These are phyloP conservation scores for Clarireedia homoeocarpa DNA, from an alignment of 2,329 filamentous ascomycete species.

Conservation along the genomic window DNA sequence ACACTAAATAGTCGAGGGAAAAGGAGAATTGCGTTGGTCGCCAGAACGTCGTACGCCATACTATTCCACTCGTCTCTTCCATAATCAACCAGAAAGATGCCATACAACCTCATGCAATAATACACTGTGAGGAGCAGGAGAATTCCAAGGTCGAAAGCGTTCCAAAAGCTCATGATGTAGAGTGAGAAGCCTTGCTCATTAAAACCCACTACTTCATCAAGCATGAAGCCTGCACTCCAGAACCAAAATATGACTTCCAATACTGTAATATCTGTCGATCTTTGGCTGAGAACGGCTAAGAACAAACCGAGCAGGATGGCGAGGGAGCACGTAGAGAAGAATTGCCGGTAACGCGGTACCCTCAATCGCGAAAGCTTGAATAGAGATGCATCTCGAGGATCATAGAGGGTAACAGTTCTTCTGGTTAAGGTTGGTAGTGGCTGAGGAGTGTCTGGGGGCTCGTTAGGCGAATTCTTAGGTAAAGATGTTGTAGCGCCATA, in stretches of 20 bases:
- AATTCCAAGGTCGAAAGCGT: conserved; percentile 88
- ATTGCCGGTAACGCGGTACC: conserved; percentile 84
- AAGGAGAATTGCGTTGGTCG: conserved; percentile 80
- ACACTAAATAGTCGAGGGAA: conserved; percentile 89
- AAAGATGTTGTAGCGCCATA: conserved; percentile 32
- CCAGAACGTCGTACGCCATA: conserved; percentile 89
- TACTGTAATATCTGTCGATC: conserved; percentile 72
- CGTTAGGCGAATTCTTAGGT: not conserved
- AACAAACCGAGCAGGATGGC: conserved; percentile 80
- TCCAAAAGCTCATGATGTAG: conserved; percentile 98
- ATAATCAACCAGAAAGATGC: conserved; percentile 72
- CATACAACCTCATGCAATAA: conserved; percentile 83
- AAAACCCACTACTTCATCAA: conserved; percentile 92
- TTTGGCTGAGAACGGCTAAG: conserved; percentile 68
- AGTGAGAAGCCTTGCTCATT: conserved; percentile 94
- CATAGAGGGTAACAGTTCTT: conserved; percentile 76
- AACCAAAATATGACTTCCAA: conserved; percentile 93
- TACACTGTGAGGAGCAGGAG: conserved; percentile 78
- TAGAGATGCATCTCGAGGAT: conserved; percentile 80
- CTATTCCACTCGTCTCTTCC: conserved; percentile 62
- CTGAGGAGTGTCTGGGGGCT: conserved; percentile 18
- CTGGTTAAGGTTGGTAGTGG: conserved; percentile 13
- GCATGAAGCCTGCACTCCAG: conserved; percentile 95
- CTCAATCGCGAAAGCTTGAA: conserved; percentile 87
- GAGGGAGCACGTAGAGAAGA: conserved; percentile 82